phyloP scores from a whole-genome alignment of 306 rosid species.

The Cucumis cinereus region DNA sequence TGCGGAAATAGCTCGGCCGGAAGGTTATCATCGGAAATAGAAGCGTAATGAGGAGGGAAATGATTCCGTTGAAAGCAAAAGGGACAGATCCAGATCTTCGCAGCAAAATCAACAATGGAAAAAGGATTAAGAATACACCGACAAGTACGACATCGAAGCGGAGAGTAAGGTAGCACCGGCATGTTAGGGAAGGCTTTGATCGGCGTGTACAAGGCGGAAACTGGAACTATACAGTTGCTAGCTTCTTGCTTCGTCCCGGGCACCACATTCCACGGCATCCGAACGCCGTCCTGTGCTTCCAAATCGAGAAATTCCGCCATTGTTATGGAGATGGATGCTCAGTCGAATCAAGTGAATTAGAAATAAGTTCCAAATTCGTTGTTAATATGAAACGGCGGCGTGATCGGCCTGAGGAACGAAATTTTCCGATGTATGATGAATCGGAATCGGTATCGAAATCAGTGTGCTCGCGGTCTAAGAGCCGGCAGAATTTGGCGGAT shows the following conservation, averaged over 20 bases:
- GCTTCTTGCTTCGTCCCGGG: conserved; percentile 84
- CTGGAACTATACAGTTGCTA: conserved; percentile 54
- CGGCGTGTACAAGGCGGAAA: conserved; percentile 75
- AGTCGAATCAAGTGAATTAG: neutral
- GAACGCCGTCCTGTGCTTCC: conserved; percentile 88
- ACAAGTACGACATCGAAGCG: conserved; percentile 88
- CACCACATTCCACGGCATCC: conserved; percentile 97
- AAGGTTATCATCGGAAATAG: conserved; percentile 73
- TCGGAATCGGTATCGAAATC: neutral
- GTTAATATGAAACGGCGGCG: neutral
- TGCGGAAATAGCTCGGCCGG: conserved; percentile 96
- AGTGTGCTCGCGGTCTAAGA: neutral
- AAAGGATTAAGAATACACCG: conserved; percentile 88
- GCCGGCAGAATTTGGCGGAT: conserved; percentile 13
- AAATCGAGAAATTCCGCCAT: conserved; percentile 88
- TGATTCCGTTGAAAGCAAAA: conserved; percentile 88
- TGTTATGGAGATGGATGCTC: neutral
- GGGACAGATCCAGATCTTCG: conserved; percentile 98
- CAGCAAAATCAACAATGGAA: conserved; percentile 83
- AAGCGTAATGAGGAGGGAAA: conserved; percentile 73
- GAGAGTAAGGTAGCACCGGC: conserved; percentile 64
- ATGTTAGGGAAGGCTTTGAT: conserved; percentile 53
- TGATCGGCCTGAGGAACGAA: neutral
- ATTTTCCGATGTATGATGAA: neutral
- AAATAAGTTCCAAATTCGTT: neutral